Evolutionary conservation across 371 early-diverging fungal genomes (phyloP).

Genomic region (Mucor velutinosus): DNA sequence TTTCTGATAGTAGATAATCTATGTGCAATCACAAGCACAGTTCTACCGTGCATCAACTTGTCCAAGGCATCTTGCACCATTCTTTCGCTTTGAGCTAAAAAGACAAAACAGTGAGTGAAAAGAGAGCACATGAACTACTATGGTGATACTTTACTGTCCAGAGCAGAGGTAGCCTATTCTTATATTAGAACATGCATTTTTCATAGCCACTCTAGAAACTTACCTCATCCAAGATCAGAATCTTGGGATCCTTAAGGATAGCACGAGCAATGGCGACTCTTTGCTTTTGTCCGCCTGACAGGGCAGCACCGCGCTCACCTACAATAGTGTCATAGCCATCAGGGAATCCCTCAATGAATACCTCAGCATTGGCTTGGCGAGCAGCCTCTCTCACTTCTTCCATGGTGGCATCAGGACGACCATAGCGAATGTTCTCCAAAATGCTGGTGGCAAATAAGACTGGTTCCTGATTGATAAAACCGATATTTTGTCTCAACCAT

Average conservation of each 20-base stretch:
- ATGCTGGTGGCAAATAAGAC: constrained; percentile 76
- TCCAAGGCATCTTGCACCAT: constrained; percentile 73
- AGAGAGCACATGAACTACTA: not conserved
- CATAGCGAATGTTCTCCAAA: constrained; percentile 75
- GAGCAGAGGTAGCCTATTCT: constrained; percentile 81
- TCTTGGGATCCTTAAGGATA: constrained; percentile 67
- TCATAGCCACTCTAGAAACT: not conserved
- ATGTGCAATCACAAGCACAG: constrained; percentile 82
- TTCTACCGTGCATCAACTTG: constrained; percentile 66
- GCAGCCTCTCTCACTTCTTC: constrained; percentile 70
- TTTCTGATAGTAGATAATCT: constrained; percentile 70
- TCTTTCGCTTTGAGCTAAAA: constrained; percentile 65
- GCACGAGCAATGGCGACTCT: constrained; percentile 78
- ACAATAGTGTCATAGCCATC: constrained; percentile 75
- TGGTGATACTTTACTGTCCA: constrained; percentile 38
- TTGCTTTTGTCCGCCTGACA: constrained; percentile 93
- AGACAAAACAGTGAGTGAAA: not conserved
- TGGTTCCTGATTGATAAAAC: constrained; percentile 78
- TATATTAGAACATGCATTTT: constrained; percentile 58
- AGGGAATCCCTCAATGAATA: constrained; percentile 70
- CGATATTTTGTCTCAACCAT: constrained; percentile 66
- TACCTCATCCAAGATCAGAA: constrained; percentile 9
- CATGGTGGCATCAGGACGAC: constrained; percentile 55
- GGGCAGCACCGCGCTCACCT: constrained; percentile 50
- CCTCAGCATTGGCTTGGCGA: constrained; percentile 68